phyloP scores from a whole-genome alignment of 768 basidiomycete species.

The Lentinula guzmanii region DNA sequence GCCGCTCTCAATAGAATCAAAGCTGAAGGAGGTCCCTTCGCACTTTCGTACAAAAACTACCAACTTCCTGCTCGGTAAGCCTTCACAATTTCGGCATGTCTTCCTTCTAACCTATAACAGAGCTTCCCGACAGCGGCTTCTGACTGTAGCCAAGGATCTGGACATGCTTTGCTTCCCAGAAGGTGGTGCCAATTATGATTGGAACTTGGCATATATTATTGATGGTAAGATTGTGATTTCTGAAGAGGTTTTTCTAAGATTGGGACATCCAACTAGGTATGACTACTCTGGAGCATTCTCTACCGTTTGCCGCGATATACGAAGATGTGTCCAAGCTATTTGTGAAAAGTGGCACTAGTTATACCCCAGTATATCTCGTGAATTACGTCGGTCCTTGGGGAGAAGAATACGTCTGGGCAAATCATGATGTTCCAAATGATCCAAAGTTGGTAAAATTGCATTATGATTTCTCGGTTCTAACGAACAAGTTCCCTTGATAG shows the following conservation, averaged over 20 bases:
- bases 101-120: slow-evolving; percentile 4
- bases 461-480: background rate
- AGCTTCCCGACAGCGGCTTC: slow-evolving; percentile 63
- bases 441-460: slow-evolving; percentile 43
- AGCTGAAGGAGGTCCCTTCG: slow-evolving; percentile 62
- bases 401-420: slow-evolving; percentile 66
- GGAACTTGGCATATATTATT: slow-evolving; percentile 72
- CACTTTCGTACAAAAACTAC: slow-evolving; percentile 76
- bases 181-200: slow-evolving; percentile 75
- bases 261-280: slow-evolving; percentile 42
- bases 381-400: slow-evolving; percentile 71
- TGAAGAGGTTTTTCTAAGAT: background rate
- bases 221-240: slow-evolving; percentile 42
- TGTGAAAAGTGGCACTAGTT: slow-evolving; percentile 61
- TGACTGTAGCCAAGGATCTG: slow-evolving; percentile 53
- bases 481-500: slow-evolving; percentile 26
- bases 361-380: slow-evolving; percentile 73
- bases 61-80: slow-evolving; percentile 61
- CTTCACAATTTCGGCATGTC: background rate
- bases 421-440: slow-evolving; percentile 58
- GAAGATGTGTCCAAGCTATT: slow-evolving; percentile 63
- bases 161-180: slow-evolving; percentile 71
- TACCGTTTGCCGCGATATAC: slow-evolving; percentile 59
- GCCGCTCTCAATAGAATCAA: slow-evolving; percentile 65
- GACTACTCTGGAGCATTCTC: slow-evolving; percentile 69